Conservation (phyloP, 108 stramenopile species). For the Schizochytrium sp. region DNA sequence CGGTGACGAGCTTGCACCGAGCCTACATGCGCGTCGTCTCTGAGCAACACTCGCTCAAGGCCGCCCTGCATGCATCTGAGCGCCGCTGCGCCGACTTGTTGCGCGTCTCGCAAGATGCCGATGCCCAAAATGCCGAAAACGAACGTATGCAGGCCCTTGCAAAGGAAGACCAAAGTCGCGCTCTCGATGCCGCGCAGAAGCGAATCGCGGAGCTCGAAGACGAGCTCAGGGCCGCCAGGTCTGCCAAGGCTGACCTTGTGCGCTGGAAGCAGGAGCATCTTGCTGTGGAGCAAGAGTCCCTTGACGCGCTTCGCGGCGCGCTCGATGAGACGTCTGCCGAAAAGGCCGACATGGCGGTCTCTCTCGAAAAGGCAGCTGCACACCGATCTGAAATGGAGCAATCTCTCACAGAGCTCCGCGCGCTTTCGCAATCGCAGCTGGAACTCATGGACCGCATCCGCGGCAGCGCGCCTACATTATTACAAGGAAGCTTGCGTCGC, state of each 20-base stretch:
- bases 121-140: not conserved
- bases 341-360: not conserved
- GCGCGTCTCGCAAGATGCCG: not conserved
- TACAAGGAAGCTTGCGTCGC: not conserved
- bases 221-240: not conserved
- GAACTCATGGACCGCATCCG: not conserved
- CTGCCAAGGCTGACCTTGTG: not conserved
- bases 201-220: not conserved
- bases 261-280: not conserved
- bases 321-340: not conserved
- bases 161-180: not conserved
- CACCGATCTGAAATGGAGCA: too few relatives aligned
- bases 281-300: not conserved
- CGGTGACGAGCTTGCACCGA: not conserved
- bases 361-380: too few relatives aligned
- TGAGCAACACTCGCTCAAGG: not conserved
- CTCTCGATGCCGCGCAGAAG: not conserved
- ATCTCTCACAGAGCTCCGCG: not conserved
- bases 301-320: not conserved
- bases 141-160: not conserved
- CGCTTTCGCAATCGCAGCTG: not conserved
- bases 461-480: not conserved
- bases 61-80: slow-evolving; percentile 17
- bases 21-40: not conserved
- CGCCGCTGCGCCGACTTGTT: not conserved